Evolutionary conservation across 2,329 filamentous ascomycete species (phyloP), one percentile per base, ranked within the genome.

Genomic region (Amauroascus niger): DNA sequence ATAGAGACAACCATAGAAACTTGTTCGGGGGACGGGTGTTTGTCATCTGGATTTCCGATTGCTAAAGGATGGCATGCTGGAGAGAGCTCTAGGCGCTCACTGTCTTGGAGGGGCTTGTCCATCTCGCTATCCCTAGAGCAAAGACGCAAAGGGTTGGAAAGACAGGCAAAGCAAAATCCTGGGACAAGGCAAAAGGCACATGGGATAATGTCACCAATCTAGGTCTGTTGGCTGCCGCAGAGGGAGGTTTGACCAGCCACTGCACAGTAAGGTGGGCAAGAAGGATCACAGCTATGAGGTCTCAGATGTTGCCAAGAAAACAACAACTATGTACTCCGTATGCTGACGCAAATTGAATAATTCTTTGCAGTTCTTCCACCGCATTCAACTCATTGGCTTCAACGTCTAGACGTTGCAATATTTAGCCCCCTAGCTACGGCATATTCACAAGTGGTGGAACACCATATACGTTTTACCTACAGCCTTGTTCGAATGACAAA

Each of bases 21-120:
- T 41, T 58, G 52, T 47, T 58, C 32, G 16, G 39, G 46, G 16
- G 56, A 58, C 16, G 51, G 51, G 16, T 20, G 41, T 40, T 6
- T 30, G 33, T 54, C 41, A 48, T 26, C 33, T 30, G 32, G 41
- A 49, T 54, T 54, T 41, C 43, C 43, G 26, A 48, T 41, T 9
- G 52, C 52, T 54, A 54, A 49, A 39, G 52, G 43, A 41, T 54
- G 41, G 32, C 14, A 54, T 39, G 52, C 52, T 32, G 30, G 52
- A 30, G 51, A 53, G 24, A 53, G 11, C 49, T 44, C 39, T n/a
- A n/a, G 39, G 18, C n/a, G 35, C 35, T 39, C 11, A 39, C n/a
- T 39, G 14, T 39, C 35, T 39, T 35, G 14, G 14, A 37, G 47
- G 24, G n/a, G 18, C 33, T 49, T 39, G 47, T 33, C 33, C 47